Evolutionary conservation across 441 rosid species (phyloP).

Genomic region (Populus hybrid): DNA sequence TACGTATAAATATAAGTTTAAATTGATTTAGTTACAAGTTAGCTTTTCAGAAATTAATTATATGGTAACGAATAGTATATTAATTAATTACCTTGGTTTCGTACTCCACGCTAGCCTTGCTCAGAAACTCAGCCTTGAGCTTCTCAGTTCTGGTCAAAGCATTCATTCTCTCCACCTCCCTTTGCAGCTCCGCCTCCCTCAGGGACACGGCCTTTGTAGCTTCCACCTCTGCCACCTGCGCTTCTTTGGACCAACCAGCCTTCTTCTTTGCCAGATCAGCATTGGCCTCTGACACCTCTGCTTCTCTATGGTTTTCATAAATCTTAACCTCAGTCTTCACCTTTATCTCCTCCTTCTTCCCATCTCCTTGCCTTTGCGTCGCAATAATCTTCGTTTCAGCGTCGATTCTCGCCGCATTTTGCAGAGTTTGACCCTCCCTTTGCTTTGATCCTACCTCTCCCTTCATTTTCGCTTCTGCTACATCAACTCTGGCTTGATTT

Average conservation of each 20-base stretch:
- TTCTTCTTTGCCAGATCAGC: conserved; percentile 53
- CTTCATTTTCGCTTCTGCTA: conserved; percentile 54
- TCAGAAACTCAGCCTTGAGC: conserved; percentile 55
- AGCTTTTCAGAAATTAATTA: neutral
- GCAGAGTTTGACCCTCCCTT: conserved; percentile 44
- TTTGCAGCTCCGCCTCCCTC: conserved; percentile 55
- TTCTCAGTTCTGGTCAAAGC: conserved; percentile 32
- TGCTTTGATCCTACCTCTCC: conserved; percentile 54
- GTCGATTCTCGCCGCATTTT: conserved; percentile 51
- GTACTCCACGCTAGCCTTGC: conserved; percentile 59
- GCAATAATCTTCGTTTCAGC: conserved; percentile 8
- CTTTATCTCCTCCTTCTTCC: conserved; percentile 50
- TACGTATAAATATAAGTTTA: neutral
- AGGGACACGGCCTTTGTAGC: conserved; percentile 48
- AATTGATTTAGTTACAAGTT: neutral
- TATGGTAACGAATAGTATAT: neutral
- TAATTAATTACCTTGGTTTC: conserved; percentile 45
- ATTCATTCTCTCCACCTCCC: conserved; percentile 25
- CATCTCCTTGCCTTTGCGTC: conserved; percentile 50
- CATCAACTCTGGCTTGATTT: conserved; percentile 49
- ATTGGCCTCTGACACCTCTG: conserved; percentile 55
- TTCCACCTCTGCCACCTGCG: conserved; percentile 59
- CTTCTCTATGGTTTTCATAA: conserved; percentile 54
- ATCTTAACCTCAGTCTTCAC: conserved; percentile 56
- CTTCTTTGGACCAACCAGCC: conserved; percentile 41